phyloP scores from a whole-genome alignment of 306 rosid genomes.

The Cucurbita argyrosperma region DNA sequence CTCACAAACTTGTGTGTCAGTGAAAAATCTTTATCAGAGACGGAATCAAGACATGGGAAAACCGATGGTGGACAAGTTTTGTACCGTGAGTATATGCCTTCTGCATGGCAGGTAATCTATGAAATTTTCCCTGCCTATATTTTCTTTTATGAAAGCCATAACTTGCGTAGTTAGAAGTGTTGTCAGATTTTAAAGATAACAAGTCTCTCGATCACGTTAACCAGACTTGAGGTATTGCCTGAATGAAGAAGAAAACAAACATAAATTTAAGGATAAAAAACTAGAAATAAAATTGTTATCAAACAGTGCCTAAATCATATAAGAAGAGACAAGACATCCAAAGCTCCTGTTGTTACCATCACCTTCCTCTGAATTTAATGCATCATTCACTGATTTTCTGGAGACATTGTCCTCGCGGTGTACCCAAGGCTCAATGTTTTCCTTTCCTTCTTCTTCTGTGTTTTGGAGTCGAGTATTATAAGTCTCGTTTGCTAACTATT shows the following conservation, averaged over 20 bases:
- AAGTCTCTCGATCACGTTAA: neutral
- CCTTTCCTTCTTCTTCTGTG: neutral
- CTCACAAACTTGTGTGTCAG: conserved; percentile 15
- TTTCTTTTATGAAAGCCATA: neutral
- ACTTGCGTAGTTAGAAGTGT: neutral
- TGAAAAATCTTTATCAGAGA: conserved; percentile 24
- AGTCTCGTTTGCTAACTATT: neutral
- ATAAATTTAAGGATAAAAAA: no score
- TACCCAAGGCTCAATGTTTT: neutral
- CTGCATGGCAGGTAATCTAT: conserved; percentile 74
- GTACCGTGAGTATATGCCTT: conserved; percentile 78
- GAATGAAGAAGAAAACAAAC: neutral
- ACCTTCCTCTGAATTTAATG: neutral
- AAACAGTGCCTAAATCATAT: no score
- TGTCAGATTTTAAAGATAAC: neutral
- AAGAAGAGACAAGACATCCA: no score
- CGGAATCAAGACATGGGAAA: conserved; percentile 21
- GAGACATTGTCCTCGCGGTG: neutral
- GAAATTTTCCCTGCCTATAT: neutral
- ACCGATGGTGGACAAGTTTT: conserved; percentile 20
- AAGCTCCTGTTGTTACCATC: neutral
- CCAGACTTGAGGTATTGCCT: neutral
- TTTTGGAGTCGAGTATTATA: neutral
- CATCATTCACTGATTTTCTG: neutral
- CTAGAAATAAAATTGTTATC: no score